Conservation (phyloP, 2,329 filamentous ascomycete species). For the Drechslerella coelobrocha region DNA sequence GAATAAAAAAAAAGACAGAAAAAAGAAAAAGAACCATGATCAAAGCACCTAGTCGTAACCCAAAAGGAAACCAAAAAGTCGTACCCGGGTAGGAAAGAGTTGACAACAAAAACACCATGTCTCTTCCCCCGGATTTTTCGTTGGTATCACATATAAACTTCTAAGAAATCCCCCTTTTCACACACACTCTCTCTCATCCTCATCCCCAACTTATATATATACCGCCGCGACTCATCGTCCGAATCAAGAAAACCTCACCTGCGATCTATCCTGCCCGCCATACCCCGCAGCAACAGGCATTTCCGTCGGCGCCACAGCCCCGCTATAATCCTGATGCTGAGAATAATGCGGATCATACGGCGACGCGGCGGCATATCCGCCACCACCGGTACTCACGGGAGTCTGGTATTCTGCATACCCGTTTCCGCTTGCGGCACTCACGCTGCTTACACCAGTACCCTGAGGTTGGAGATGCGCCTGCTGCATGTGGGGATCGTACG, state of each 20-base stretch:
- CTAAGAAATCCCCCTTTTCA: too few relatives aligned
- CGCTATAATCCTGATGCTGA: slow-evolving; percentile 40
- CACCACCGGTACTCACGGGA: not conserved
- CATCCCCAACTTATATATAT: not conserved
- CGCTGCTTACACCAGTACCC: slow-evolving; percentile 41
- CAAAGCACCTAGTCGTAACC: too few relatives aligned
- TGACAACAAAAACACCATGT: too few relatives aligned
- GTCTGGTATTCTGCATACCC: too few relatives aligned
- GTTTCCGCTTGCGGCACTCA: slow-evolving; percentile 21
- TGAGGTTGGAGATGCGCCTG: slow-evolving; percentile 39
- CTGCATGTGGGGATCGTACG: slow-evolving; percentile 42
- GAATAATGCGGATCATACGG: slow-evolving; percentile 46
- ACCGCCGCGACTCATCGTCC: not conserved
- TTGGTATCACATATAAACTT: too few relatives aligned
- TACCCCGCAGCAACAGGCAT: slow-evolving; percentile 24
- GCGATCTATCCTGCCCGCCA: slow-evolving; percentile 8
- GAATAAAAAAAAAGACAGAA: not conserved
- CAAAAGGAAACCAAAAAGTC: too few relatives aligned
- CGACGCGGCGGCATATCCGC: slow-evolving; percentile 15
- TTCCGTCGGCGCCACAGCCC: slow-evolving; percentile 1
- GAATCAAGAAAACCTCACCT: slow-evolving; percentile 33
- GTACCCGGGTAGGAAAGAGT: too few relatives aligned
- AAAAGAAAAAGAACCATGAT: not conserved
- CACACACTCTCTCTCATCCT: not conserved
- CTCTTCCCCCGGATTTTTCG: too few relatives aligned